These are phyloP conservation scores for Calonectria leucothoes DNA, from an alignment of 2,329 filamentous ascomycete genomes.

Conservation along the genomic window DNA sequence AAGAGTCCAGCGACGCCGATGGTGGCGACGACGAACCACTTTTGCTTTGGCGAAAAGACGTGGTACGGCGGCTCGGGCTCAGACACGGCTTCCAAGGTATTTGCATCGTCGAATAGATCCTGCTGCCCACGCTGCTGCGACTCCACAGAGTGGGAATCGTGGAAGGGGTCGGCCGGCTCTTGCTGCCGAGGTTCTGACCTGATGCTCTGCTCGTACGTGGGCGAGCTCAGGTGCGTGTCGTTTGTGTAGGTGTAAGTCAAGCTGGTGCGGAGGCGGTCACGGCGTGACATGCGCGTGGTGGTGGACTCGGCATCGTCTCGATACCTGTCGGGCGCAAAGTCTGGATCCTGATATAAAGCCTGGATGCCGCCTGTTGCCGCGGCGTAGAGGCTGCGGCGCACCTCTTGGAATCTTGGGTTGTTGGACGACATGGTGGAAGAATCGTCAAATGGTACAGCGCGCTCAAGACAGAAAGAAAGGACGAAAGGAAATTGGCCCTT, in stretches of 20 bases:
- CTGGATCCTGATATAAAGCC: conserved; percentile 1
- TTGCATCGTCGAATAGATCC: conserved; percentile 6
- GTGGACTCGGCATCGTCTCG: background rate
- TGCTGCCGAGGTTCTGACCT: background rate
- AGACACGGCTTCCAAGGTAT: background rate
- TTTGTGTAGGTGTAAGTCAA: background rate
- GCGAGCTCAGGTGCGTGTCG: background rate
- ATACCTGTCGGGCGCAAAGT: conserved; percentile 3
- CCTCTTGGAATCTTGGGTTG: background rate
- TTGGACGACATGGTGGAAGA: background rate
- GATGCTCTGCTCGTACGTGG: background rate
- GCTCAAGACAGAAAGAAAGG: background rate
- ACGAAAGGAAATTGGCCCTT: background rate
- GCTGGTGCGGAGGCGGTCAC: background rate
- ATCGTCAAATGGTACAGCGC: background rate
- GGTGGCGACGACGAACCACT: conserved; percentile 59
- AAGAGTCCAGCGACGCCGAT: conserved; percentile 63
- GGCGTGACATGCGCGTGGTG: background rate
- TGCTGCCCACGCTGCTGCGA: background rate
- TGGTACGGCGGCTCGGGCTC: background rate
- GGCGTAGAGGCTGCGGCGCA: background rate
- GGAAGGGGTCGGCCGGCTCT: background rate
- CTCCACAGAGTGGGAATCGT: background rate
- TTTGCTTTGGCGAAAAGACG: conserved; percentile 35
- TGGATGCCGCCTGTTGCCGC: background rate